Evolutionary conservation across 108 stramenopile species (phyloP), one percentile per base, ranked within the genome.

Genomic region (Stephanodiscus triporus): DNA sequence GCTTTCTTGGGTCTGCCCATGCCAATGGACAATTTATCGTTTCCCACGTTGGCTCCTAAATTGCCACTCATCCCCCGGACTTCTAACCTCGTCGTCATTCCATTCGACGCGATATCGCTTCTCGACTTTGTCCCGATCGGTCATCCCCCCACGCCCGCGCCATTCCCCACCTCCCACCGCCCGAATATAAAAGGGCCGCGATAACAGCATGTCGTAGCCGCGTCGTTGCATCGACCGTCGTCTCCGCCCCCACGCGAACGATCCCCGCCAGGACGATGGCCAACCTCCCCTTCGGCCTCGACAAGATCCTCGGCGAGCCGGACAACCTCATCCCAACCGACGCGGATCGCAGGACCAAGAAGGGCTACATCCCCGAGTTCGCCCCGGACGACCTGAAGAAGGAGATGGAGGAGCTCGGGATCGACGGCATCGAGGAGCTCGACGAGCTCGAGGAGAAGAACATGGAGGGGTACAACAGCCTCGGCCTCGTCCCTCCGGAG

Each of bases 401-500:
- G 83, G 94, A 95, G 60, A 87, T 95, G 89, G 81, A 92, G 51
- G 90, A 89, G 29, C 86, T 95, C 50, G 94, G 94, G 47, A 79
- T 95, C 62, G 86, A 91, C 37, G 88, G 87, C 37, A 83, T 92
- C 26, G 91, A 91, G 62, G 94, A 95, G 42, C 81, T 95, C 51
- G 91, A 92, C 61, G 91, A 95, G 49, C 79, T 95, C 80, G 94
- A 95, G 71, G 89, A 88, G 56, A 85, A 85, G 78, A 88, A 92
- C 62, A 86, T 88, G 75, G 90, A 92, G 49, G 94, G 94, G 19
- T 95, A 92, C 87, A 92, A 92, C 62, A 90, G 92, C 64, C 79
- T 92, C 63, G 94, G 94, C 70, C 71, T 95, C 60, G 91, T 95
- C 17, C 94, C 94, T 13, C 94, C 94, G 10, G 94, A 92, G 76